Evolutionary conservation across 2,329 filamentous ascomycete genomes (phyloP).

Genomic region (Paraphoma chrysanthemicola): DNA sequence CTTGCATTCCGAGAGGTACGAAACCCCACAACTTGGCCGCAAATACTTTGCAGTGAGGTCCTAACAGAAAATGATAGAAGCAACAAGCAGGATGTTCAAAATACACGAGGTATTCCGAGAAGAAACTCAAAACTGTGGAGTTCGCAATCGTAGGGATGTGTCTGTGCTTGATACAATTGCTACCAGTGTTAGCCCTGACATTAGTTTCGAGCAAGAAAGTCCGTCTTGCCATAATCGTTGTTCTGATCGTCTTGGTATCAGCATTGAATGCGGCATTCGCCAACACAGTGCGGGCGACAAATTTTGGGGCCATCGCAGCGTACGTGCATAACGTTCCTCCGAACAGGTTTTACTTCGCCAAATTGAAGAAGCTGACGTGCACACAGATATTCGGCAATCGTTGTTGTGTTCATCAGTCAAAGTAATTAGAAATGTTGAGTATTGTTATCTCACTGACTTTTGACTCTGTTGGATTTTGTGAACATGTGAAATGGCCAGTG

Average conservation of each 20-base stretch:
- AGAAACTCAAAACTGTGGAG: constrained; percentile 3
- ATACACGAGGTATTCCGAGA: constrained; percentile 1
- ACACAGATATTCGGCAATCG: constrained; percentile 10
- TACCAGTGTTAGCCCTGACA: constrained; percentile 9
- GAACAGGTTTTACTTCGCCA: background rate
- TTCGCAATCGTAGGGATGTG: constrained; percentile 6
- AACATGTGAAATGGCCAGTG: no score
- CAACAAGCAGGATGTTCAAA: background rate
- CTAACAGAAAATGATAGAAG: background rate
- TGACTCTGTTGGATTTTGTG: no score
- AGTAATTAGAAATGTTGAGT: background rate
- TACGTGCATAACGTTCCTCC: background rate
- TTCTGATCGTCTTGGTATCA: constrained; percentile 9
- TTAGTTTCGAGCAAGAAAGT: constrained; percentile 2
- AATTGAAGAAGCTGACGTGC: background rate
- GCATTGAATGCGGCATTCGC: constrained; percentile 7
- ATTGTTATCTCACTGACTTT: no score
- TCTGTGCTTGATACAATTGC: constrained; percentile 10
- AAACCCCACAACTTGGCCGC: background rate
- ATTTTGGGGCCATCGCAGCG: constrained; percentile 15
- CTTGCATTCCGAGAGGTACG: constrained; percentile 1
- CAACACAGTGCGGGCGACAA: constrained; percentile 9
- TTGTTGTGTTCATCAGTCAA: constrained; percentile 9
- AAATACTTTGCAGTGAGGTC: background rate
- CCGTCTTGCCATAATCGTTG: constrained; percentile 4